Base-by-base conservation (phyloP, 208 protist species). In the Trichomonas vaginalis region DNA sequence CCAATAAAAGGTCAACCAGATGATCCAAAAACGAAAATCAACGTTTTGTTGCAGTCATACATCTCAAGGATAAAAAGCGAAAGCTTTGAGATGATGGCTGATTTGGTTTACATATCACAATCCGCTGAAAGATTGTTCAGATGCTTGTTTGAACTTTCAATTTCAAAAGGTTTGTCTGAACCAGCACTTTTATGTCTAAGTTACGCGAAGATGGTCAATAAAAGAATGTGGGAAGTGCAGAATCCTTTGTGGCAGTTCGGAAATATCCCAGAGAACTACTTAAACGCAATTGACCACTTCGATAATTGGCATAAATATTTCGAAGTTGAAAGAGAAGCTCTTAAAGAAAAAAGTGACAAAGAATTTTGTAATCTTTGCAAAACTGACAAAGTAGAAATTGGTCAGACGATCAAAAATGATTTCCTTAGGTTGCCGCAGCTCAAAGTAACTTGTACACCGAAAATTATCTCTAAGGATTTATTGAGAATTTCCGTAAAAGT, bases 41-140 rank as follows among this genome's bases (percentile, higher is more conserved):
- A 99, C 97, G 97, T 99, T 21, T 97, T 99, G 9, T 97, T 99
- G 23, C 99, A 99, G 97, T 98, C 98, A 61, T 99, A 99, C 97
- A 99, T 99, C 96, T 99, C 98, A 56, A 97, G 98, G 95, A 98
- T 99, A 87, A 97, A 96, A 40, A 96, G 99, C 0, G 98, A 99
- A n/a, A 99, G 99, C 10, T 98, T 99, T 97, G 98, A 99, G 12
- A 97, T 99, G 61, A 97, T 99, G 96, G 98, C 99, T 32, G 99
- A 99, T 97, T 99, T 99, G 97, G 98, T 99, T n/a, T 99, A 99
- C 97, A 98, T 99, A 88, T 99, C 98, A 61, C 99, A 99, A 96
- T 98, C 97, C 40, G 97, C 97, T 17, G 87, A 96, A 21, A 95
- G 97, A 17, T 95, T 98, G 0, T 96, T 98, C 45, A 95, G 98